A percentile compares a stretch with the other conserved stretches of the same genome.
Conservation (phyloP, 306 rosid genomes). For the Castanea sativa region DNA sequence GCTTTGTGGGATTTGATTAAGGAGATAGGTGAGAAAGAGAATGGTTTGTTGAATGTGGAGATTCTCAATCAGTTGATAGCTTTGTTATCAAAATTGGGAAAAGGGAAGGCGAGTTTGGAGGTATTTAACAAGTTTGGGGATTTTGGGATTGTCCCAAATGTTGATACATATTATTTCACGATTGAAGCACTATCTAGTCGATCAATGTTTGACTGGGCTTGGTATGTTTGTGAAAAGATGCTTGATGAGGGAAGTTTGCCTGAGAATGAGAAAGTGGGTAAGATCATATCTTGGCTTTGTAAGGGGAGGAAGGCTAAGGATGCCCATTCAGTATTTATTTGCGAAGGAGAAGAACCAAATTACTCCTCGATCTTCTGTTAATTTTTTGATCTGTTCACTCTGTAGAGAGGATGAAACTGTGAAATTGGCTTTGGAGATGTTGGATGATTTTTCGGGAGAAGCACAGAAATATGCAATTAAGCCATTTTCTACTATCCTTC, state of each 20-base stretch:
- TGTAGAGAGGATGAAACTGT: slow-evolving; percentile 51
- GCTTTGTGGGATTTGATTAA: slow-evolving; percentile 65
- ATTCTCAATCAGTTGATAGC: slow-evolving; percentile 52
- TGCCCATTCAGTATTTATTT: slow-evolving; percentile 47
- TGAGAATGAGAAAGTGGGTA: slow-evolving; percentile 53
- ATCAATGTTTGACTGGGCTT: slow-evolving; percentile 48
- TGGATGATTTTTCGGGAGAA: slow-evolving; percentile 47
- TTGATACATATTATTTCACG: slow-evolving; percentile 54
- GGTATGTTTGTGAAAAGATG: slow-evolving; percentile 58
- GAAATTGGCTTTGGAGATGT: slow-evolving; percentile 48
- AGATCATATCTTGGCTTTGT: slow-evolving; percentile 63
- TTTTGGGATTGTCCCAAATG: slow-evolving; percentile 53
- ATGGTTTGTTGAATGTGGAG: slow-evolving; percentile 25
- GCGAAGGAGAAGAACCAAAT: slow-evolving; percentile 43
- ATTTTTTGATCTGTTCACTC: slow-evolving; percentile 45
- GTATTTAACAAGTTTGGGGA: slow-evolving; percentile 51
- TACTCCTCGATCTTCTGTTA: slow-evolving; percentile 31
- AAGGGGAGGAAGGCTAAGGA: slow-evolving; percentile 53
- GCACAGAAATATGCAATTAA: slow-evolving; percentile 49
- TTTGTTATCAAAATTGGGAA: slow-evolving; percentile 56
- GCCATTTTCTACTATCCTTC: slow-evolving; percentile 56
- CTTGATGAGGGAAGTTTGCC: slow-evolving; percentile 46
- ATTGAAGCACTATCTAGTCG: slow-evolving; percentile 66
- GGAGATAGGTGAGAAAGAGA: slow-evolving; percentile 52
- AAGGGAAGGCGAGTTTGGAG: slow-evolving; percentile 69